Base-by-base conservation (phyloP, 441 rosid species). In the Lepidium campestre region DNA sequence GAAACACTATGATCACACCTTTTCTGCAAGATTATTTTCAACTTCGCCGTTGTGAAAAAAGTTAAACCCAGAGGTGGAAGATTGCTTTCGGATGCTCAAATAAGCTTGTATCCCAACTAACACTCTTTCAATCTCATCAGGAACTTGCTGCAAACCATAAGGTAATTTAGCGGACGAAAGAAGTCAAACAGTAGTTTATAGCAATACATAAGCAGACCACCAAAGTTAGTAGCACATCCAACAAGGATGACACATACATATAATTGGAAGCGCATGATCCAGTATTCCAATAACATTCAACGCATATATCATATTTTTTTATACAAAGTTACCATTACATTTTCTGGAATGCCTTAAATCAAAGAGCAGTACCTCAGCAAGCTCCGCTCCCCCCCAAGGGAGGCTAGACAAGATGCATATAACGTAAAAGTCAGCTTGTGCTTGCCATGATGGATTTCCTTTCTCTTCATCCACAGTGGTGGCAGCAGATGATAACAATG, bases 321-420 rank as follows among this genome's bases (percentile, higher is more conserved):
- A 39, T 8, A 45, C 18, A 29, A 14, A 25, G 44, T 37, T 45
- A 57, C n/a, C 13, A 64, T 44, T 1, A 35, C 14, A 58, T 13
- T 20, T 56, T 48, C 32, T 41, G 13, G 32, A 41, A 68, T 46
- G 17, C 29, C 20, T 48, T 62, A 17, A 62, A 48, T 17, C 10
- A 22, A 20, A 66, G 46, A 61, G 22, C 41, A 75, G 70, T 84
- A 95, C 98, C 98, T 95, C 99, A 54, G 76, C 18, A 10, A 95
- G 90, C 72, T 95, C 99, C 46, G 95, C 87, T 46, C 95, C 99
- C 62, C 98, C 99, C 99, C 98, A 95, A 9, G 99, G 99, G 36
- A 95, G 95, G 66, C 93, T 91, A 18, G 97, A 88, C 77, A 92
- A 86, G 77, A 95, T 90, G 74, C 98, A 90, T 63, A 82, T 77